Evolutionary conservation across 106 monocot species (phyloP).

Genomic region (Dioscorea dumetorum): DNA sequence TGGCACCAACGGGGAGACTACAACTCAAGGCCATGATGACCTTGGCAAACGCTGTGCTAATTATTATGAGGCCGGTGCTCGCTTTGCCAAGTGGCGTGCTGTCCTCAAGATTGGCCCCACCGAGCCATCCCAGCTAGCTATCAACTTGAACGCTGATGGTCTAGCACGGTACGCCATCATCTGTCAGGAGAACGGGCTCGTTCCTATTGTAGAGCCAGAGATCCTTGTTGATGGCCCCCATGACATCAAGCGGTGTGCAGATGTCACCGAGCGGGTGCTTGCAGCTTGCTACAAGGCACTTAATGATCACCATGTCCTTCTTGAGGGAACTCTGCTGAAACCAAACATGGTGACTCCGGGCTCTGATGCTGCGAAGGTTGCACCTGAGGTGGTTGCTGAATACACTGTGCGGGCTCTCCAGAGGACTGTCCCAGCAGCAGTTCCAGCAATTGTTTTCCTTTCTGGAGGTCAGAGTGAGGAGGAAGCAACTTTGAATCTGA

Average conservation of each 20-base stretch:
- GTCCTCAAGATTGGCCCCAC: slow-evolving; percentile 4
- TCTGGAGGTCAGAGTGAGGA: slow-evolving; percentile 28
- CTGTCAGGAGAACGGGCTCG: slow-evolving; percentile 5
- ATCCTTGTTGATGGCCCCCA: slow-evolving; percentile 5
- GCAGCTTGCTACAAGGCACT: slow-evolving; percentile 7
- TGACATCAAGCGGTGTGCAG: neutral
- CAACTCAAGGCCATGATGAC: slow-evolving; percentile 1
- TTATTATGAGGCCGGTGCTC: neutral
- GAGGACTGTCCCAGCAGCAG: slow-evolving; percentile 21
- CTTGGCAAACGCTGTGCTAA: slow-evolving; percentile 4
- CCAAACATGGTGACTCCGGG: slow-evolving; percentile 4
- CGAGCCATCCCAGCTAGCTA: neutral
- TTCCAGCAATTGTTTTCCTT: slow-evolving; percentile 24
- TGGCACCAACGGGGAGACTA: slow-evolving; percentile 7
- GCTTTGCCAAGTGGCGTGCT: slow-evolving; percentile 4
- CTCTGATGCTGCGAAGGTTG: slow-evolving; percentile 7
- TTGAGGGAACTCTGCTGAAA: slow-evolving; percentile 1
- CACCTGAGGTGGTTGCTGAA: slow-evolving; percentile 13
- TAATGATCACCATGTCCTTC: slow-evolving; percentile 5
- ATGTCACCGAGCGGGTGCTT: slow-evolving; percentile 4
- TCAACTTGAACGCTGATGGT: neutral
- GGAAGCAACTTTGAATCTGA: slow-evolving; percentile 10
- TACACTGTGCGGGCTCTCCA: slow-evolving; percentile 16
- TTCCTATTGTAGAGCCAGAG: slow-evolving; percentile 1
- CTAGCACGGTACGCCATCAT: neutral